These are phyloP conservation scores for Colletotrichum aenigma DNA, from an alignment of 2,329 filamentous ascomycete species.

Conservation along the genomic window DNA sequence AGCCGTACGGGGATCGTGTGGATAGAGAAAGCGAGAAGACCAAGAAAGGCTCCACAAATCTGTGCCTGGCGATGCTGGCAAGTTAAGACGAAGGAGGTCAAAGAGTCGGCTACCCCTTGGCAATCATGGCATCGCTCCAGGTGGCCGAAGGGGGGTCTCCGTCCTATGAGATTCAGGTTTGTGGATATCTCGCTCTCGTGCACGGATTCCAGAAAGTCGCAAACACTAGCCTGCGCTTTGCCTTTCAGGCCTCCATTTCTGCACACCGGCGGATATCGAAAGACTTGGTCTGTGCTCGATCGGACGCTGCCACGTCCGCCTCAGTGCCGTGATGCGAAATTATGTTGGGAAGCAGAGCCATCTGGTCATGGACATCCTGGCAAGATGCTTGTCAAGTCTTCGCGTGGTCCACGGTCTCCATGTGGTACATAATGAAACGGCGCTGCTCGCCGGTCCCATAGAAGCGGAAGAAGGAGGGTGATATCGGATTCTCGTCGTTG, in stretches of 20 bases:
- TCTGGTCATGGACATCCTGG: neutral
- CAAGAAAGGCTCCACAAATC: neutral
- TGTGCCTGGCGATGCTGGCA: neutral
- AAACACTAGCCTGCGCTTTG: neutral
- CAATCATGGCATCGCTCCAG: neutral
- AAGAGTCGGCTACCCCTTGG: neutral
- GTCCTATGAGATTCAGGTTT: neutral
- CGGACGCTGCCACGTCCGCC: neutral
- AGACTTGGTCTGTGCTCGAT: neutral
- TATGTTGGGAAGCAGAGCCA: neutral
- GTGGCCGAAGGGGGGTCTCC: neutral
- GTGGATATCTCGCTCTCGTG: neutral
- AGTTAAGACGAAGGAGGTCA: conserved; percentile 4
- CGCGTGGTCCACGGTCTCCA: neutral
- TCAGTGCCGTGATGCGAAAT: neutral
- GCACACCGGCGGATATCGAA: neutral
- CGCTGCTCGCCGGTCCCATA: neutral
- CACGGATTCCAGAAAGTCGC: neutral
- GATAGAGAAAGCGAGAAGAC: neutral
- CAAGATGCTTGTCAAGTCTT: neutral
- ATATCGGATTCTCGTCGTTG: neutral
- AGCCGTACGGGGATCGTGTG: neutral
- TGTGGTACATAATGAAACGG: conserved; percentile 4
- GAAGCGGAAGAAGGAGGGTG: neutral
- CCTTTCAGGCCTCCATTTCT: neutral